Base-by-base conservation (phyloP, 2,329 filamentous ascomycete genomes). In the Blastomyces silverae region DNA sequence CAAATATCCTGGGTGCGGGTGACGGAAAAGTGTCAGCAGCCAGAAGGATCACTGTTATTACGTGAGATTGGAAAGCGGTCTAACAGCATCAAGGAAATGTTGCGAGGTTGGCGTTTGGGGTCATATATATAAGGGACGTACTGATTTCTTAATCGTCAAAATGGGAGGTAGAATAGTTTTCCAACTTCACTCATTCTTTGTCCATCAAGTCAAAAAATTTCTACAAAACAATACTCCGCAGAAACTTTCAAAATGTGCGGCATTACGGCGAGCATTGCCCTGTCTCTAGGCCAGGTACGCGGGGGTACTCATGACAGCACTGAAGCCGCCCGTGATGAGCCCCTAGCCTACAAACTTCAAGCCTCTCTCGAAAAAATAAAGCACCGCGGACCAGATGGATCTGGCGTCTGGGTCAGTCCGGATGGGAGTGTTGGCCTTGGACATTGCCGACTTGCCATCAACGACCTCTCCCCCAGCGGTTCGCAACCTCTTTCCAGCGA, bases 381-480 rank as follows among this genome's bases (percentile, higher is more conserved):
- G 31, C 79, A 81, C 69, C 78, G 80, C 62, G 80, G 80, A 3
- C 80, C 80, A 4, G 80, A 82, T 68, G 73, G 75, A 34, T 72
- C 73, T 62, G 79, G 78, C n/a, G 70, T 76, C 62, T 82, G 80
- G 80, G 77, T 81, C 64, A 79, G 75, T 65, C 66, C 73, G n/a
- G 76, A 80, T 68, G 72, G 73, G 61, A 72, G 75, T 61, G 76
- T 70, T 79, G 78, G 74, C 15, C 76, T 84, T 34, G 82, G 77
- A 17, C 82, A 84, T 70, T 78, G 78, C 56, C 78, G 82, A n/a
- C 74, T 84, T 11, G 77, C 81, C 20, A 84, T 84, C 70, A 82
- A 82, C 67, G 83, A 85, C 67, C 77, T 84, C 0, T 79, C 77
- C 8, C 71, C 77, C 0, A 71, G 72, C n/a, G 83, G 80, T 1